A percentile compares a stretch with the other conserved stretches of the same genome.
These are phyloP conservation scores for Pseudopediastrum boryanum DNA, from an alignment of 139 green algal genomes.

Conservation along the genomic window DNA sequence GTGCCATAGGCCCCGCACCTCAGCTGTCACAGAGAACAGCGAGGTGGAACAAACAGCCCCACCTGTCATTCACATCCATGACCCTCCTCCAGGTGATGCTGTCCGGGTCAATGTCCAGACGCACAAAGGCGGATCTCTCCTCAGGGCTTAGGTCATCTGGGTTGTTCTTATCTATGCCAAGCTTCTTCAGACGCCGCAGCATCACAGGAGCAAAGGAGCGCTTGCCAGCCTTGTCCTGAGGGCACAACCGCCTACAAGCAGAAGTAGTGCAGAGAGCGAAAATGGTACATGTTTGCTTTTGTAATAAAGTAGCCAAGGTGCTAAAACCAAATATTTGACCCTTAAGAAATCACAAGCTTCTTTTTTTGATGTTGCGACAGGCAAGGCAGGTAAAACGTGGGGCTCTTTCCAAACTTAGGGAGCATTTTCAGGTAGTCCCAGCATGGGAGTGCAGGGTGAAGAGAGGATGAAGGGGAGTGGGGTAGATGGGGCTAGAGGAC, in stretches of 20 bases:
- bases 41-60: not conserved
- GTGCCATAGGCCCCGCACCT: not conserved
- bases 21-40: not conserved
- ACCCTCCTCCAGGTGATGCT: conserved; percentile 96
- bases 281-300: too few relatives aligned
- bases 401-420: too few relatives aligned
- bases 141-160: conserved; percentile 88
- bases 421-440: too few relatives aligned
- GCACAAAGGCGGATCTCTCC: conserved; percentile 81
- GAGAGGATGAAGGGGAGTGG: too few relatives aligned
- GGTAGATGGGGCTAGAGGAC: too few relatives aligned
- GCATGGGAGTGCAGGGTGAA: too few relatives aligned
- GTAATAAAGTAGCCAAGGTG: too few relatives aligned
- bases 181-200: conserved; percentile 83
- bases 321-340: too few relatives aligned
- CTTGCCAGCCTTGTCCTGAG: conserved; percentile 65
- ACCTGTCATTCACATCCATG: conserved; percentile 97
- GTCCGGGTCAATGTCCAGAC: conserved; percentile 93
- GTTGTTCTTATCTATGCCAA: conserved; percentile 93
- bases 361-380: too few relatives aligned
- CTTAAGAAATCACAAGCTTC: too few relatives aligned
- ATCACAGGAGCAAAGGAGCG: conserved; percentile 91
- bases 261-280: not conserved
- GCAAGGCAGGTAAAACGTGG: too few relatives aligned
- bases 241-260: conserved; percentile 77